Conservation (phyloP, 768 basidiomycete genomes). For the Russula emetica region DNA sequence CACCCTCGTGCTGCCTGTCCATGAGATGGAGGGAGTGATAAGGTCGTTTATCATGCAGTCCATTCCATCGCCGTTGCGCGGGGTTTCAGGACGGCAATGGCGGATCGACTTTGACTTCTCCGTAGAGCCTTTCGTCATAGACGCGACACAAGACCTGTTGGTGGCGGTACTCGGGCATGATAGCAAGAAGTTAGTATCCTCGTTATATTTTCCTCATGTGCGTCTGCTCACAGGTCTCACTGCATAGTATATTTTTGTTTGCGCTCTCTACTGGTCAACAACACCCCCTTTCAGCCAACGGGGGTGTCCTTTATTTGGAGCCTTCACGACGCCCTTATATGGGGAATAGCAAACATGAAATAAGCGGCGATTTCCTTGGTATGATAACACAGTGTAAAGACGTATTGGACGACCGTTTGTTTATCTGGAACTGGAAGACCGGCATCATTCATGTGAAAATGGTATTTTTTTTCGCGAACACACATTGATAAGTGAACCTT, state of each 20-base stretch:
- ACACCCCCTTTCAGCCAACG: slow-evolving; percentile 11
- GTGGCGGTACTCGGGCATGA: not conserved
- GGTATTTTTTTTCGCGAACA: not conserved
- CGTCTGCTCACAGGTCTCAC: not conserved
- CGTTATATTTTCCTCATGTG: not conserved
- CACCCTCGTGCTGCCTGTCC: slow-evolving; percentile 1
- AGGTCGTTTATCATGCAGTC: slow-evolving; percentile 2
- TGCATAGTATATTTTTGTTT: not conserved
- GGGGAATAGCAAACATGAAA: slow-evolving; percentile 7
- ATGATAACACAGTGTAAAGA: not conserved
- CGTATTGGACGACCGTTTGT: not conserved
- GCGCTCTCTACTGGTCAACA: slow-evolving; percentile 1
- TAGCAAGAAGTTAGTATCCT: not conserved
- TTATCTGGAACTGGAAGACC: slow-evolving; percentile 20
- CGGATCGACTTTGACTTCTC: slow-evolving; percentile 3
- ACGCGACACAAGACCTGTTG: slow-evolving; percentile 13
- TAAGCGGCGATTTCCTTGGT: slow-evolving; percentile 10
- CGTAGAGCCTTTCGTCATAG: not conserved
- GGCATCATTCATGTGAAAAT: not conserved
- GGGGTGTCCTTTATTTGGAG: not conserved
- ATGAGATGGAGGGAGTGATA: too few relatives aligned
- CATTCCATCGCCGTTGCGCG: slow-evolving; percentile 3
- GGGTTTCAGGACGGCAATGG: slow-evolving; percentile 3
- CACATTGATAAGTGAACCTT: not conserved
- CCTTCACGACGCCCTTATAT: too few relatives aligned